Conservation (phyloP, 108 stramenopile genomes). For the Nitzschia palea region DNA sequence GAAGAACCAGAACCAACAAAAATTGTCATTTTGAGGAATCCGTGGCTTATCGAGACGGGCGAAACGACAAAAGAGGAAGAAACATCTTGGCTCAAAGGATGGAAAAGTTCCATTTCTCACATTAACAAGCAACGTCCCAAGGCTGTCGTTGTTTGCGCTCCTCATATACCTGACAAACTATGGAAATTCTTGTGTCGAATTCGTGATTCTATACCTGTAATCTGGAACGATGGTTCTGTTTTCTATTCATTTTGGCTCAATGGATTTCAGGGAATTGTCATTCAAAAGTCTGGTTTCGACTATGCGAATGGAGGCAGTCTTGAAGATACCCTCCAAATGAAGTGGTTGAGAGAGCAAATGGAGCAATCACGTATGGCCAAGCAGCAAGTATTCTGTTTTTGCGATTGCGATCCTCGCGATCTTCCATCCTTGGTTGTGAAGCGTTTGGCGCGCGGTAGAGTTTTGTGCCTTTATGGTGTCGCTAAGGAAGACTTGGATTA, state of each 20-base stretch:
- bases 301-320: not conserved
- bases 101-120: constrained; percentile 66
- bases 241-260: constrained; percentile 74
- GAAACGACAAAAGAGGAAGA: constrained; percentile 38
- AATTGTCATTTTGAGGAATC: constrained; percentile 66
- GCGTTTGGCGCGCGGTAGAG: constrained; percentile 60
- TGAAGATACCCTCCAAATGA: constrained; percentile 36
- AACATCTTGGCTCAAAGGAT: constrained; percentile 55
- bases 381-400: constrained; percentile 70
- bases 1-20: constrained; percentile 40
- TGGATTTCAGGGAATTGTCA: constrained; percentile 68
- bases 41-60: constrained; percentile 36
- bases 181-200: constrained; percentile 76
- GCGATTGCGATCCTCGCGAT: constrained; percentile 69
- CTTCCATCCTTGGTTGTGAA: constrained; percentile 41
- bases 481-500: constrained; percentile 12
- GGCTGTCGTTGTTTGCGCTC: constrained; percentile 64
- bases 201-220: constrained; percentile 77
- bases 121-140: constrained; percentile 81
- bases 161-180: constrained; percentile 47
- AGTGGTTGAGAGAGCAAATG: constrained; percentile 79
- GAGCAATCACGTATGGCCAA: constrained; percentile 80
- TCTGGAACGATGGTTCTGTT: constrained; percentile 62
- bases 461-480: constrained; percentile 44
- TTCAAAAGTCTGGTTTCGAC: constrained; percentile 38